Conservation (phyloP, 2,329 filamentous ascomycete species). For the Pseudocercospora crystallina region DNA sequence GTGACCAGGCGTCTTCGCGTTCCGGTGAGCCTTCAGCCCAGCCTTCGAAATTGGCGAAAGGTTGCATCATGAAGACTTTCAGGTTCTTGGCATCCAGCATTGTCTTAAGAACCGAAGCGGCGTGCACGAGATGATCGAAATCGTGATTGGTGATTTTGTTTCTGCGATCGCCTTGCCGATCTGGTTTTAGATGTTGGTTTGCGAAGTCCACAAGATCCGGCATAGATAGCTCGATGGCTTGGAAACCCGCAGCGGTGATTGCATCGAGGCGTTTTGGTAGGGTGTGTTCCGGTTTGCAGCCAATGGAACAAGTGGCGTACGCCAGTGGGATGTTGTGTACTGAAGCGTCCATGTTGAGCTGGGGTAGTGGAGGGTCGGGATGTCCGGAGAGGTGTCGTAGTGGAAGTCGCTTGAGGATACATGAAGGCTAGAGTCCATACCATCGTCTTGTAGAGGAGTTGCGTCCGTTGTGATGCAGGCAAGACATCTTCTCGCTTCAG, state of each 20-base stretch:
- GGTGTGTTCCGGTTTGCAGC: slow-evolving; percentile 48
- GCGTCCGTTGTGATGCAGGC: no score
- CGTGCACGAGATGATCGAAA: slow-evolving; percentile 57
- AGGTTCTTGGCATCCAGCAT: slow-evolving; percentile 57
- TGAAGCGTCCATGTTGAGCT: slow-evolving; percentile 15
- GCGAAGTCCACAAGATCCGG: slow-evolving; percentile 69
- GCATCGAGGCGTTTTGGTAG: slow-evolving; percentile 62
- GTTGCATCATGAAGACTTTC: slow-evolving; percentile 69
- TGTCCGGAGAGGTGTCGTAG: no score
- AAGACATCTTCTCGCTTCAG: no score
- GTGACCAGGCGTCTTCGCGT: slow-evolving; percentile 61
- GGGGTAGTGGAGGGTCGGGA: no score
- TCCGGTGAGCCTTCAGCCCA: slow-evolving; percentile 62
- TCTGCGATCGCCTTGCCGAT: slow-evolving; percentile 6
- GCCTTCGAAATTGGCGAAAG: slow-evolving; percentile 75
- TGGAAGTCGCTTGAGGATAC: no score
- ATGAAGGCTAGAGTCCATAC: no score
- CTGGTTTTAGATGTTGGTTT: slow-evolving; percentile 42
- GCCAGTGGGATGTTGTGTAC: slow-evolving; percentile 47
- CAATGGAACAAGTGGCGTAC: slow-evolving; percentile 59
- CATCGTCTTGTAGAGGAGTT: no score
- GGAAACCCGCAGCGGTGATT: slow-evolving; percentile 65
- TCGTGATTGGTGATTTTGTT: slow-evolving; percentile 55
- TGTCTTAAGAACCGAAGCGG: slow-evolving; percentile 55
- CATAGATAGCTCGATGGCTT: slow-evolving; percentile 71